phyloP scores from a whole-genome alignment of 1,284 basidiomycete species.

The Stereum hirsutum region DNA sequence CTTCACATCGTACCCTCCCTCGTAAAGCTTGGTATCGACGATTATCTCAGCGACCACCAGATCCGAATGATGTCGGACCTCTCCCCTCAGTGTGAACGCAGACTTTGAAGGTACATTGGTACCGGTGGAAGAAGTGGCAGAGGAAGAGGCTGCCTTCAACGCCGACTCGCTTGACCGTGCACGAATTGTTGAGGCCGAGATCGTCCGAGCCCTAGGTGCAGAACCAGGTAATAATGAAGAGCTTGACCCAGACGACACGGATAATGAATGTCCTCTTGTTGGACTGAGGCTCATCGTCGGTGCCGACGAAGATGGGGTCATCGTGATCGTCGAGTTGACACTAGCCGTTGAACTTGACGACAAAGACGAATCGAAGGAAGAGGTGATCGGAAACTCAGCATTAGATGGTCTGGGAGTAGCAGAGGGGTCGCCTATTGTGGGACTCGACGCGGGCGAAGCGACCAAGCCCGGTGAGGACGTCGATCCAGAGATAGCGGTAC shows the following conservation, averaged over 20 bases:
- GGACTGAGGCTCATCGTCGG: not conserved
- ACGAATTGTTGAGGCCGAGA: slow-evolving; percentile 12
- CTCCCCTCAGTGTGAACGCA: slow-evolving; percentile 54
- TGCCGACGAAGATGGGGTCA: not conserved
- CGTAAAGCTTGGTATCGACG: slow-evolving; percentile 69
- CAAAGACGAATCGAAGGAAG: slow-evolving; percentile 3
- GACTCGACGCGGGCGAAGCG: slow-evolving; percentile 1
- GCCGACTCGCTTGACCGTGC: slow-evolving; percentile 22
- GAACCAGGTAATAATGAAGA: too few relatives aligned
- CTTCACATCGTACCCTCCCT: slow-evolving; percentile 55
- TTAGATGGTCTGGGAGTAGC: slow-evolving; percentile 2
- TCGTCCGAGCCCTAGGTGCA: slow-evolving; percentile 10
- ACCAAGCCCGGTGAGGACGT: slow-evolving; percentile 9
- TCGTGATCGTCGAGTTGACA: not conserved
- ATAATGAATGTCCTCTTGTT: slow-evolving; percentile 8
- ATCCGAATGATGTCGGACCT: slow-evolving; percentile 46
- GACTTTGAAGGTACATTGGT: too few relatives aligned
- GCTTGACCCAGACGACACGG: slow-evolving; percentile 9
- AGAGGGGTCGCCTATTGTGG: not conserved
- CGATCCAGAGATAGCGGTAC: not conserved
- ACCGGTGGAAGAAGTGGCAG: too few relatives aligned
- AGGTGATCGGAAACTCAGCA: not conserved
- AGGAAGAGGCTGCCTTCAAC: slow-evolving; percentile 28
- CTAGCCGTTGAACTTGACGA: too few relatives aligned
- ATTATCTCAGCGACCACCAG: slow-evolving; percentile 64